phyloP scores from a whole-genome alignment of 768 basidiomycete species.

The Suillus plorans region DNA sequence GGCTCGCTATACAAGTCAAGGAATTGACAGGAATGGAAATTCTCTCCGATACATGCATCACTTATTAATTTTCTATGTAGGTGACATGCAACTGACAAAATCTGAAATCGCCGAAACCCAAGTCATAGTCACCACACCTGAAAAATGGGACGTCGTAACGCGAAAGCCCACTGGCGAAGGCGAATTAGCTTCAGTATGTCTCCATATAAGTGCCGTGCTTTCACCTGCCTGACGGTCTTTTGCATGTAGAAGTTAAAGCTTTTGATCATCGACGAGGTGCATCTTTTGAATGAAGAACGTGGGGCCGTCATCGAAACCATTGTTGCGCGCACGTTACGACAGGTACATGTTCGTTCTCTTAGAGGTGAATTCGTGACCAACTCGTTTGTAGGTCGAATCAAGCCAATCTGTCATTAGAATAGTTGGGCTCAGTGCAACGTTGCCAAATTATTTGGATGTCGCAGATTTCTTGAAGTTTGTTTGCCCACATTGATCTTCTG shows the following conservation, averaged over 20 bases:
- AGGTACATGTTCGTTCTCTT: slow-evolving; percentile 43
- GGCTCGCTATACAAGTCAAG: slow-evolving; percentile 83
- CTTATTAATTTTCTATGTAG: slow-evolving; percentile 18
- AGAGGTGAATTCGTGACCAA: not conserved
- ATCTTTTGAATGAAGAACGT: slow-evolving; percentile 95
- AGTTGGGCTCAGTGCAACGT: slow-evolving; percentile 92
- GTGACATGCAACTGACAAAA: slow-evolving; percentile 97
- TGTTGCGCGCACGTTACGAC: slow-evolving; percentile 91
- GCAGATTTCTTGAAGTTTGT: slow-evolving; percentile 87
- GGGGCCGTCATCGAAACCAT: slow-evolving; percentile 98
- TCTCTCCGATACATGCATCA: not conserved
- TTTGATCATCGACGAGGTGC: slow-evolving; percentile 96
- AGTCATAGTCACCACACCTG: slow-evolving; percentile 97
- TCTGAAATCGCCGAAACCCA: slow-evolving; percentile 93
- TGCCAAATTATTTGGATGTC: slow-evolving; percentile 97
- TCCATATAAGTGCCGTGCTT: not conserved
- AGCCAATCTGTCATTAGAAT: slow-evolving; percentile 95
- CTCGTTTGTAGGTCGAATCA: slow-evolving; percentile 75
- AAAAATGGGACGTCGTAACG: slow-evolving; percentile 99
- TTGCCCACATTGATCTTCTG: not conserved
- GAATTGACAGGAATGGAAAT: slow-evolving; percentile 77
- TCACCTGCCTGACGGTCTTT: not conserved
- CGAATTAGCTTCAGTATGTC: slow-evolving; percentile 84
- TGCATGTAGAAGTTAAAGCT: slow-evolving; percentile 77
- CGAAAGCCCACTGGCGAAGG: slow-evolving; percentile 96